Evolutionary conservation across 2,329 filamentous ascomycete species (phyloP).

Genomic region (Dothidotthia symphoricarpi): DNA sequence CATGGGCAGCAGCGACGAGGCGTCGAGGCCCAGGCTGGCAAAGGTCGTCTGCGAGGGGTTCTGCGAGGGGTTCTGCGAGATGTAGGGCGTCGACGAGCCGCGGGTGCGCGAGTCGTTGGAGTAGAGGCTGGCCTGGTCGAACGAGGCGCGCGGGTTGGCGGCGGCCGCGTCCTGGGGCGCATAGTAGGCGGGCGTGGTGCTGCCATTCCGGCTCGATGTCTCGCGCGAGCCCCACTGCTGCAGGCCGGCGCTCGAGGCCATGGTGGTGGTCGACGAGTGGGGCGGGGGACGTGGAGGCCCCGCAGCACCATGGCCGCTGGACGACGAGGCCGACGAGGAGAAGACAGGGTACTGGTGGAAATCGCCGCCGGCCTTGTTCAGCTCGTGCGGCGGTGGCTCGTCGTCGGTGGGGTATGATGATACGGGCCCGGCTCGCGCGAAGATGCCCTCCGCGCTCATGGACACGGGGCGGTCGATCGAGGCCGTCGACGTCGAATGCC

Average conservation of each 20-base stretch:
- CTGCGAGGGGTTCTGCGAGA: constrained; percentile 49
- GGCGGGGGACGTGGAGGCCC: constrained; percentile 62
- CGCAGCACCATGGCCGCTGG: constrained; percentile 49
- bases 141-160: constrained; percentile 55
- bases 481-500: constrained; percentile 44
- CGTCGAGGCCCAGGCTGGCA: constrained; percentile 46
- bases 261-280: constrained; percentile 56
- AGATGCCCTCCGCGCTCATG: constrained; percentile 63
- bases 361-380: constrained; percentile 74
- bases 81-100: constrained; percentile 48
- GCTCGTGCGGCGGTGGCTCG: constrained; percentile 74
- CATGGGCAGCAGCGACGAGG: constrained; percentile 41
- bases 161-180: constrained; percentile 45
- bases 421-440: constrained; percentile 77
- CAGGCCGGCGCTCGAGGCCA: constrained; percentile 71
- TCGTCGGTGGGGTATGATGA: constrained; percentile 67
- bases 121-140: constrained; percentile 65
- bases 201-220: constrained; percentile 27
- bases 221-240: constrained; percentile 68
- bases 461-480: constrained; percentile 68
- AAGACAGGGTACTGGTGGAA: constrained; percentile 87
- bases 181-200: constrained; percentile 22
- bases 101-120: constrained; percentile 61
- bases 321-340: constrained; percentile 55
- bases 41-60: constrained; percentile 58